Percentiles rank a stretch among this genome's conserved stretches.
Conservation (phyloP, 2,329 filamentous ascomycete genomes). For the Penicillium freii region DNA sequence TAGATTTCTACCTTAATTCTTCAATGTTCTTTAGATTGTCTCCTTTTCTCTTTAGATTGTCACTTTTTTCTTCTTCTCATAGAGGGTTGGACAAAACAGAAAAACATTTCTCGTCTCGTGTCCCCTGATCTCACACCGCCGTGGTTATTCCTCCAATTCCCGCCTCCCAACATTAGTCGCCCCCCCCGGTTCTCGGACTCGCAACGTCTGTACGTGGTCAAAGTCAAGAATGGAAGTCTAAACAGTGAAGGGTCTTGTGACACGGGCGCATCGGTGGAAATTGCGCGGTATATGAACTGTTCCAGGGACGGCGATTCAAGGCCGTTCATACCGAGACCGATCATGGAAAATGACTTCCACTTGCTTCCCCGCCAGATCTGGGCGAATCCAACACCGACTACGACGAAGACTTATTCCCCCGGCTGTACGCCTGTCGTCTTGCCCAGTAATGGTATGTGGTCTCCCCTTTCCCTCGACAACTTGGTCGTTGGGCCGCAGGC, state of each 20-base stretch:
- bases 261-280: constrained; percentile 6
- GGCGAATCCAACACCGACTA: constrained; percentile 40
- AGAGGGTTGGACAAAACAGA: neutral
- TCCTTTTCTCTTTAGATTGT: neutral
- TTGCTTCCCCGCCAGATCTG: constrained; percentile 42
- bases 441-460: constrained; percentile 53
- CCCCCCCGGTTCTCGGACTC: constrained; percentile 5
- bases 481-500: neutral
- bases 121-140: neutral
- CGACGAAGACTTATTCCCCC: constrained; percentile 38
- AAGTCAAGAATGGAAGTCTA: constrained; percentile 19
- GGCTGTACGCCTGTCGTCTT: constrained; percentile 64
- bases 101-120: neutral
- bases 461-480: neutral
- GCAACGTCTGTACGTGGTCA: constrained; percentile 10
- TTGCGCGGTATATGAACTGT: constrained; percentile 13
- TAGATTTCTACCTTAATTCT: constrained; percentile 15
- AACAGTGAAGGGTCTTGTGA: neutral
- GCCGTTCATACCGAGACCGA: constrained; percentile 19
- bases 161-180: neutral
- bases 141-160: neutral
- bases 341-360: constrained; percentile 35
- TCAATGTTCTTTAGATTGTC: neutral
- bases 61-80: too few species aligned
- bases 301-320: constrained; percentile 12